Evolutionary conservation across 2,329 filamentous ascomycete species (phyloP).

Genomic region (Cladosporium halotolerans): DNA sequence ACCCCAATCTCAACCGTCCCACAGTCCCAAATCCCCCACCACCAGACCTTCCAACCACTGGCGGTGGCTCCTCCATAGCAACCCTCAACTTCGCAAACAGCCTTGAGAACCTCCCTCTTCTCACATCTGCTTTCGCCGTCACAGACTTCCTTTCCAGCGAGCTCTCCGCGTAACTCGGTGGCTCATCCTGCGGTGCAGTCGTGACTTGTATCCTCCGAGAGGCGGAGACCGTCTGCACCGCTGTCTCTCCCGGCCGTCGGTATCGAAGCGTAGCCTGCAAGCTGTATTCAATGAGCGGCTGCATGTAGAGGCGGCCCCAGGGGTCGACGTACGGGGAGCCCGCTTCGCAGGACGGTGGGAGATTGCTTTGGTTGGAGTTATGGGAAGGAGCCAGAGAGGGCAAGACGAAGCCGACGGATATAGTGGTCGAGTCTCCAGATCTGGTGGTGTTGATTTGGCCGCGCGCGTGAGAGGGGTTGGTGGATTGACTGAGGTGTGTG

Average conservation of each 20-base stretch:
- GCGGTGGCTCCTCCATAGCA: slow-evolving; percentile 1
- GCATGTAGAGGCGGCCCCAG: slow-evolving; percentile 4
- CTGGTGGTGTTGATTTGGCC: background rate
- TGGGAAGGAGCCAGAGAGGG: background rate
- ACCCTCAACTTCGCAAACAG: background rate
- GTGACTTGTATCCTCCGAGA: background rate
- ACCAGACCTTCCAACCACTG: background rate
- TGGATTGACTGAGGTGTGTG: background rate
- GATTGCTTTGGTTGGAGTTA: background rate
- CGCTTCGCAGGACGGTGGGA: slow-evolving; percentile 1
- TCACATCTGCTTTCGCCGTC: background rate
- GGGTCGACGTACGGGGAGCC: slow-evolving; percentile 3
- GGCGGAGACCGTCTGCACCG: background rate
- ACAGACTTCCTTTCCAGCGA: background rate
- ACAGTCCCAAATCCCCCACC: background rate
- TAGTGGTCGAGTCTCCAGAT: background rate
- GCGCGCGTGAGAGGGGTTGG: background rate
- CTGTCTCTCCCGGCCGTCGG: background rate
- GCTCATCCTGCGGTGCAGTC: background rate
- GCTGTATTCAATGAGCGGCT: slow-evolving; percentile 2
- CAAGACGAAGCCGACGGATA: slow-evolving; percentile 1
- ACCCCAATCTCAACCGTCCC: background rate
- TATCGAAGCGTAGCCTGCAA: background rate
- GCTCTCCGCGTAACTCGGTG: background rate
- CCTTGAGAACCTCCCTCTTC: background rate